These are phyloP conservation scores for Suillus hirtellus DNA, from an alignment of 768 basidiomycete species.

Conservation along the genomic window DNA sequence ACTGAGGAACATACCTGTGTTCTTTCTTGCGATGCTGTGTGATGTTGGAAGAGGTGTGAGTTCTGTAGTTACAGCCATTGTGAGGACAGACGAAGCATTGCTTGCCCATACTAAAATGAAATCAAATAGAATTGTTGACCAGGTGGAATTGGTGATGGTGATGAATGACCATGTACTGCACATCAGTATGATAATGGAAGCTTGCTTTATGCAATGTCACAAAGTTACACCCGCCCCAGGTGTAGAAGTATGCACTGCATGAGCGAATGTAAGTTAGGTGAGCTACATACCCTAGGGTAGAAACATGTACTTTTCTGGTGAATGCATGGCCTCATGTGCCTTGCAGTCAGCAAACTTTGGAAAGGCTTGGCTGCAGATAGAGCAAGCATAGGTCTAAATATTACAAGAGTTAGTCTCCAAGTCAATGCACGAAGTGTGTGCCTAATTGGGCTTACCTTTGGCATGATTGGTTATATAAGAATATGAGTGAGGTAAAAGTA, in stretches of 20 bases:
- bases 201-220: too few relatives aligned
- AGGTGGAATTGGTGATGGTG: too few relatives aligned
- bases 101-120: constrained; percentile 23
- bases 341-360: neutral
- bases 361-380: constrained; percentile 19
- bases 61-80: constrained; percentile 19
- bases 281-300: too few relatives aligned
- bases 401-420: neutral
- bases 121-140: neutral
- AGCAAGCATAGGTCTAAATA: constrained; percentile 18
- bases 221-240: constrained; percentile 13
- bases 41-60: constrained; percentile 25
- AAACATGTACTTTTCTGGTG: too few relatives aligned
- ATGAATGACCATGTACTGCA: constrained; percentile 17
- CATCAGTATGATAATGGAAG: constrained; percentile 13
- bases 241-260: constrained; percentile 14
- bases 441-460: neutral
- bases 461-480: neutral
- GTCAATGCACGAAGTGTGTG: neutral
- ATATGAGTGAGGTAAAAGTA: neutral
- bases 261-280: too few relatives aligned
- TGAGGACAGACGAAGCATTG: constrained; percentile 10
- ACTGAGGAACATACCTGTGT: constrained; percentile 23
- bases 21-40: constrained; percentile 25
- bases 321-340: too few relatives aligned